Conservation (phyloP, 192 early-diverging fungal genomes). For the Backusella macrospora region DNA sequence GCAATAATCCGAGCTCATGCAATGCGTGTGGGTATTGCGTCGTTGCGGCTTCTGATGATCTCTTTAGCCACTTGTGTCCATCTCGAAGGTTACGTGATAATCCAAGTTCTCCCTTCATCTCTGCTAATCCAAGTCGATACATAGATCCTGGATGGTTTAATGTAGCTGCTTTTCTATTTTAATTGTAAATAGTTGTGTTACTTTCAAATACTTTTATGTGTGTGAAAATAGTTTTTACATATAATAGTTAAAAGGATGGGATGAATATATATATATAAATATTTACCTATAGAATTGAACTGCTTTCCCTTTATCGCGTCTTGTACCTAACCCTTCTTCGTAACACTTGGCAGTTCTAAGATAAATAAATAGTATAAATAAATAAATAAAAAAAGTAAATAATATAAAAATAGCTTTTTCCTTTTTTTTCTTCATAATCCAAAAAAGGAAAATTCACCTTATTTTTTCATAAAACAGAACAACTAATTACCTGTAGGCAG, state of each 20-base stretch:
- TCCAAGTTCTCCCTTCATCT: constrained; percentile 54
- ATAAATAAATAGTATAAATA: not conserved
- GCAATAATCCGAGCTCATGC: constrained; percentile 60
- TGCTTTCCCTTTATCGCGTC: constrained; percentile 54
- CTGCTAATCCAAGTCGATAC: constrained; percentile 54
- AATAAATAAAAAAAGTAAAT: not conserved
- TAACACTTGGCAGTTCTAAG: constrained; percentile 54
- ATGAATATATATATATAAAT: too few relatives aligned
- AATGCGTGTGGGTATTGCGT: constrained; percentile 62
- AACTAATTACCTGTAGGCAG: constrained; percentile 47
- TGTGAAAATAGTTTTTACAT: too few relatives aligned
- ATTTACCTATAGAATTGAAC: constrained; percentile 69
- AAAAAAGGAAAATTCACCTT: not conserved
- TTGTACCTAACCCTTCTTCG: constrained; percentile 64
- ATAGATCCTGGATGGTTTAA: constrained; percentile 62
- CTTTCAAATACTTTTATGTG: not conserved
- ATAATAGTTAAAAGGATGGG: too few relatives aligned
- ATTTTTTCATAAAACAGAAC: not conserved
- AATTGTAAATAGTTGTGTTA: not conserved
- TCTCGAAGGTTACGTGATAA: constrained; percentile 55
- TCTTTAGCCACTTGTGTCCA: constrained; percentile 64
- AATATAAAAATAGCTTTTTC: not conserved
- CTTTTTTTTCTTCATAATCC: not conserved
- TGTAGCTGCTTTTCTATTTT: constrained; percentile 38
- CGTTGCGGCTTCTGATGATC: constrained; percentile 59